Evolutionary conservation across 2,329 filamentous ascomycete species (phyloP), one percentile per base, ranked within the genome.

Genomic region (Fusarium luffae): DNA sequence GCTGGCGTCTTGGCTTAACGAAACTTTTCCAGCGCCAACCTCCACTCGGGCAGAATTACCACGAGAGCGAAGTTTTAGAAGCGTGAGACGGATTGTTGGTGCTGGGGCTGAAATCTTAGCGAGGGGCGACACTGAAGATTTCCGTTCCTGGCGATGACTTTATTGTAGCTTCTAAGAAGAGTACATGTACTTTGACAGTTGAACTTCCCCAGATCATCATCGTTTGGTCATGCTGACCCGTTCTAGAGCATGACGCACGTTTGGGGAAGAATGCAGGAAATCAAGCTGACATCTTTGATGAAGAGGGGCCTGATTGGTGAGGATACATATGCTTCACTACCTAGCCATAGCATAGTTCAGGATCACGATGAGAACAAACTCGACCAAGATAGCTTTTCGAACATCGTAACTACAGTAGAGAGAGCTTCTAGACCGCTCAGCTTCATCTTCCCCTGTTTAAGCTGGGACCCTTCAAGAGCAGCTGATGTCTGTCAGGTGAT

Each of bases 21-120:
- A 41, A 51, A 28, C 30, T 40, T 41, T 44, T 46, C 21, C 21
- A 19, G 25, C 18, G 13, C 23, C 32, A 16, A 27, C 16, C n/a
- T 41, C 32, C 32, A 43, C 42, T 56, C 68, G 69, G 71, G 21
- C 58, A 71, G 58, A 74, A 66, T 73, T 73, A 69, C 69, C 64
- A 54, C 52, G 37, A 42, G 18, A 37, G 18, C 21, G 16, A 42
- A 49, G 58, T 59, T 52, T 30, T 18, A 54, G 63, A 40, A 41
- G 30, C 23, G 18, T 43, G n/a, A n/a, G 32, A 44, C 55, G 47
- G 19, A 37, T 25, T 44, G 55, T 66, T 54, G 48, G 54, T 11
- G 32, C 54, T 56, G 54, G 44, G 40, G 42, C 57, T 68, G 64
- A 51, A 32, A 42, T 19, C n/a, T 40, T 32, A 34, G 48, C 25